These are phyloP conservation scores for Cutaneotrichosporon sp. DNA, from an alignment of 1,284 basidiomycete genomes.

Conservation along the genomic window DNA sequence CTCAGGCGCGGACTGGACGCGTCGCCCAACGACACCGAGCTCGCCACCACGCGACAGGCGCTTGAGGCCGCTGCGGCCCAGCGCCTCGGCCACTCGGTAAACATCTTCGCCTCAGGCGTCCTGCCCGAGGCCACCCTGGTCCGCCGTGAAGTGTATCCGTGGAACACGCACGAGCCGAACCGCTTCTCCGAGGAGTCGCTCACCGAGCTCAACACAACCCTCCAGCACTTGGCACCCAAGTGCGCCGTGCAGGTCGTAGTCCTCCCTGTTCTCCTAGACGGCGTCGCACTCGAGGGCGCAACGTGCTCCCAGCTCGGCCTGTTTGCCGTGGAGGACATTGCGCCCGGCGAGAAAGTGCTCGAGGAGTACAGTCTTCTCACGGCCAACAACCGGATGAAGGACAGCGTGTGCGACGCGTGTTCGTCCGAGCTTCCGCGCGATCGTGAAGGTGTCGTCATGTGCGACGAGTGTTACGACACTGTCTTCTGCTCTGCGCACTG, in stretches of 20 bases:
- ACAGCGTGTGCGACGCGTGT: conserved; percentile 25
- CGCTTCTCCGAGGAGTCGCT: conserved; percentile 17
- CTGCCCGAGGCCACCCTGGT: conserved; percentile 14
- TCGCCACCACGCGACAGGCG: background rate
- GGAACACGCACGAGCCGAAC: conserved; percentile 24
- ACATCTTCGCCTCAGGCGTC: conserved; percentile 7
- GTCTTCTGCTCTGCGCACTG: conserved; percentile 22
- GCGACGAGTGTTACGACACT: conserved; percentile 21
- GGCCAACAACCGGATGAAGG: conserved; percentile 21
- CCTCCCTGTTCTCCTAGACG: conserved; percentile 18
- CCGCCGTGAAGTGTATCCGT: conserved; percentile 22
- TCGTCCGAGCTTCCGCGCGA: conserved; percentile 14
- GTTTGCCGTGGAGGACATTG: conserved; percentile 24
- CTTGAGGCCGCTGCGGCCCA: conserved; percentile 6
- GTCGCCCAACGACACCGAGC: conserved; percentile 1
- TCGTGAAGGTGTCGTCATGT: conserved; percentile 9
- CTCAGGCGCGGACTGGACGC: conserved; percentile 14
- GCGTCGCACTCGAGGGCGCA: conserved; percentile 6
- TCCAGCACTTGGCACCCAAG: conserved; percentile 16
- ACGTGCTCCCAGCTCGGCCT: conserved; percentile 22
- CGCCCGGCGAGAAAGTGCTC: conserved; percentile 22
- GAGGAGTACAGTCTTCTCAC: conserved; percentile 23
- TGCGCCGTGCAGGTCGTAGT: conserved; percentile 17
- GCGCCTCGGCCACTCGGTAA: conserved; percentile 5
- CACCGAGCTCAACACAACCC: conserved; percentile 16